Base-by-base conservation (phyloP, 257 asterid species). In the Scutellaria minor region DNA sequence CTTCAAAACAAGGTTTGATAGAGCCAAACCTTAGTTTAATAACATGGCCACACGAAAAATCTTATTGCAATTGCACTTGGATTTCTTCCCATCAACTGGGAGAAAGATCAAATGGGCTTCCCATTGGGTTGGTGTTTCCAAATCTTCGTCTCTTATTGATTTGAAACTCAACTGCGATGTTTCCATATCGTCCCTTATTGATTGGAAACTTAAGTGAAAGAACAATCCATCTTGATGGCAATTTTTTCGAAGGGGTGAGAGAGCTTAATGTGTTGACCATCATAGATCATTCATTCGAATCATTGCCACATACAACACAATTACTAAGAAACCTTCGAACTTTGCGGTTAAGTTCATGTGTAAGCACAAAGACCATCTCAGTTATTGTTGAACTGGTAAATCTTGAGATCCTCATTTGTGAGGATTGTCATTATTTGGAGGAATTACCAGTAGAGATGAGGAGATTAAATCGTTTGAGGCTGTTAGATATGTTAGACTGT, bases 341-440 rank as follows among this genome's bases (percentile, higher is more conserved):
- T 0, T 44, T 72, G 37, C 13, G 20, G 7, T 72, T 72, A 24
- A 22, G 8, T 7, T 9, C 4, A 2, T 31, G 37, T 7, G 11
- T 2, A 0, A 7, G 0, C 5, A 4, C 54, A 58, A 8, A 54
- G 41, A 31, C 46, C 41, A 64, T 64, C 15, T 53, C 72, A 13
- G 2, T 51, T 63, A 48, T 73, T 51, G 77, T 65, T 0, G 77
- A 63, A 37, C 64, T 63, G 8, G 11, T 8, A 11, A 64, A 15
- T 62, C 72, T 76, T 45, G 55, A 76, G 57, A 62, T 70, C 7
- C 57, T 76, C 5, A 15, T 22, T 42, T 73, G 72, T 64, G 0
- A 31, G 2, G 5, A 3, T 3, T 31, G 4, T 2, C 0, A 2
- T 4, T 6, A 0, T 2, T 35, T 72, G n/a, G 13, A 18, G 35